Evolutionary conservation across 805 yeast species (phyloP), one percentile per base, ranked within the genome.

Genomic region (Brettanomyces bruxellensis): DNA sequence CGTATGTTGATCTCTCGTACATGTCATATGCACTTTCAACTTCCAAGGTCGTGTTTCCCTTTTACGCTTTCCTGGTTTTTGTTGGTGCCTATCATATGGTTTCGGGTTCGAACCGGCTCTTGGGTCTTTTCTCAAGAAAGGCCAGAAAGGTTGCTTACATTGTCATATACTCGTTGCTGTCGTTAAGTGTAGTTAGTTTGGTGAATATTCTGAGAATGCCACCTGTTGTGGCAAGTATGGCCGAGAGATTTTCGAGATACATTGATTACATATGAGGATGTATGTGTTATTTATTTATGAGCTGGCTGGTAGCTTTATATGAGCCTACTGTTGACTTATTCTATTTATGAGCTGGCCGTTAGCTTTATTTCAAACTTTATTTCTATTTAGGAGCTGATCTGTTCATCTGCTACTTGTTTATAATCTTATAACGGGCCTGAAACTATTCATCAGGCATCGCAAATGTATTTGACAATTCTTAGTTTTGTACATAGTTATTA

Each of bases 41-140:
- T 34, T 6, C 35, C 6, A 50, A 50, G 3, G 3, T 46, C 1
- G 24, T 44, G 24, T 45, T 52, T 1, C 40, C 49, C 4, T 48
- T 38, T 5, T 38, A 30, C 23, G 25, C 25, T 24, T 7, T 32
- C 12, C 34, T 39, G 34, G 38, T 30, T 6, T 54, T 63, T 2
- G 50, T 80, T 34, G 60, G 72, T 1, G 53, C 73, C 18, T 82
- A 82, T 58, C 90, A 83, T 58, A 58, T 70, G 3, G 55, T 75
- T 3, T 67, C 73, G 49, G 90, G 89, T 0, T 57, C 72, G 56
- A 60, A 76, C 53, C 67, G 71, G 44, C 77, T 75, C 58, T 51
- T 71, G 25, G 60, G 67, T 4, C 65, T 69, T 43, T 72, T 64
- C 51, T 64, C 68, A 34, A 47, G 62, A 14, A 62, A 51, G 12